Conservation (phyloP, 306 rosid genomes). For the Vigna mungo region DNA sequence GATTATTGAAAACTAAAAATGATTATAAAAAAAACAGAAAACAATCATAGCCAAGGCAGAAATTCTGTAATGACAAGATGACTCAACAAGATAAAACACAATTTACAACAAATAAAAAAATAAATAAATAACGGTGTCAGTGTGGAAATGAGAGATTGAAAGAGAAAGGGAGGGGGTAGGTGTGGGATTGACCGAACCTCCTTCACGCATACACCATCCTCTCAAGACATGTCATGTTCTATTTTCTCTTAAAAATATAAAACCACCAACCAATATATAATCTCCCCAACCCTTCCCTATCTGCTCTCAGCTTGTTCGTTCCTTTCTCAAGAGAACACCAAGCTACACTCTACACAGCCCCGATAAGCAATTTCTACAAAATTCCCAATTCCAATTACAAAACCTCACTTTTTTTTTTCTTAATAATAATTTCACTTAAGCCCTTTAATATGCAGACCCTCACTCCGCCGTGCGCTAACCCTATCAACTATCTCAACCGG, state of each 20-base stretch:
- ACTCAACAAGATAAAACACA: background rate
- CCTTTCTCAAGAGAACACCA: conserved; percentile 80
- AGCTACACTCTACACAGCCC: conserved; percentile 33
- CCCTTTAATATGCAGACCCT: conserved; percentile 63
- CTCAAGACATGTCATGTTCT: background rate
- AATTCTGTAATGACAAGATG: background rate
- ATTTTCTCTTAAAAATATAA: background rate
- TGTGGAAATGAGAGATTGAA: background rate
- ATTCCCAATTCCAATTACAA: background rate
- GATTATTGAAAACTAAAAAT: background rate
- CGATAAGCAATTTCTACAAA: background rate
- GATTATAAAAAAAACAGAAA: background rate
- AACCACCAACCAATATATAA: conserved; percentile 49
- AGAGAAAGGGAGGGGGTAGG: conserved; percentile 68
- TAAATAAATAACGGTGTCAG: background rate
- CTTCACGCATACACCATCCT: conserved; percentile 50
- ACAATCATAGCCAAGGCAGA: background rate
- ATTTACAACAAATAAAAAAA: background rate
- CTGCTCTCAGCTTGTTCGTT: conserved; percentile 84
- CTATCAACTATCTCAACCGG: conserved; percentile 38
- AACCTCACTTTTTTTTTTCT: background rate
- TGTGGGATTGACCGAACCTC: conserved; percentile 73
- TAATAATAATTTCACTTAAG: background rate
- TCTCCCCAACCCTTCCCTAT: conserved; percentile 27
- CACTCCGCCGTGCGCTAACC: conserved; percentile 46